phyloP scores from a whole-genome alignment of 2,329 filamentous ascomycete genomes.

The Ramularia collo-cygni region DNA sequence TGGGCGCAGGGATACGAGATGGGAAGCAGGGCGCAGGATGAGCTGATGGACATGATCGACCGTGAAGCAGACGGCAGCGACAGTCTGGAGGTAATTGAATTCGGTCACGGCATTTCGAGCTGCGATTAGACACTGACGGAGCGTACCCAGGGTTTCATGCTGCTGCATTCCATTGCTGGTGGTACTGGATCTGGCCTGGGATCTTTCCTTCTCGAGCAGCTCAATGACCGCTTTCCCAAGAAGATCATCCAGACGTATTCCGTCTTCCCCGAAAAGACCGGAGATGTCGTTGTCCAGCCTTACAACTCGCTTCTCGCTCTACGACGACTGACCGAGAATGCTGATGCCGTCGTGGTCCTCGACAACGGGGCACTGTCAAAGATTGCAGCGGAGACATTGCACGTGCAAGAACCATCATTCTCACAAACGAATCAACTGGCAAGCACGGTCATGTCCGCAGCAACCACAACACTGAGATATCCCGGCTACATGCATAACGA shows the following conservation, averaged over 20 bases:
- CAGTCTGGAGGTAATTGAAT: constrained; percentile 85
- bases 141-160: constrained; percentile 97
- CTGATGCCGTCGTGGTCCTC: constrained; percentile 92
- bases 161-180: constrained; percentile 94
- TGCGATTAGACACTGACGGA: too few species aligned
- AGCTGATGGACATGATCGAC: constrained; percentile 99
- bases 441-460: constrained; percentile 96
- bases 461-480: constrained; percentile 91
- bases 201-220: constrained; percentile 85
- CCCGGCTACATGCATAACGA: constrained; percentile 99
- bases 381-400: constrained; percentile 88
- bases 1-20: constrained; percentile 96
- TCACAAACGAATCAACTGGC: constrained; percentile 96
- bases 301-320: constrained; percentile 96
- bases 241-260: constrained; percentile 99
- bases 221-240: constrained; percentile 97
- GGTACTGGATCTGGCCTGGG: constrained; percentile 95
- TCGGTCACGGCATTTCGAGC: too few species aligned
- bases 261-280: constrained; percentile 86
- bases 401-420: constrained; percentile 92
- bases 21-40: constrained; percentile 85
- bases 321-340: constrained; percentile 86
- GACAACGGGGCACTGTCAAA: constrained; percentile 91
- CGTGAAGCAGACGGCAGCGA: constrained; percentile 97
- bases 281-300: constrained; percentile 92